Evolutionary conservation across 768 basidiomycete genomes (phyloP), one percentile per base, ranked within the genome.

Genomic region (Boletus pseudo-olivaceus): DNA sequence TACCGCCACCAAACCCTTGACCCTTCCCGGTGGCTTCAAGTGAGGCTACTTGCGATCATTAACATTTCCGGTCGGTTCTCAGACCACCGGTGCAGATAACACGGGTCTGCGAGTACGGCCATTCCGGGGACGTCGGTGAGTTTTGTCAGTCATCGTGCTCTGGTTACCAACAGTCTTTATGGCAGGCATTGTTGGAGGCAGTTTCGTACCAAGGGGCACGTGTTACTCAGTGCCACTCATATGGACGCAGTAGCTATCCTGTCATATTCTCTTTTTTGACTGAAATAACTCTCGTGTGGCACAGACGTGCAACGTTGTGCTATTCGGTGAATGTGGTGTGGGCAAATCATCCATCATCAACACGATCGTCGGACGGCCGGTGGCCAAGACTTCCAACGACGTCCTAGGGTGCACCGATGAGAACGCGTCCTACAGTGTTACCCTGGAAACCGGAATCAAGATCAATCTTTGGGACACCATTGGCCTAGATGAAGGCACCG

Each of bases 291-390:
- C 44, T 19, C 17, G 7, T 30, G 45, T 32, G 19, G 19, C 14
- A 30, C 52, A 63, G 49, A 23, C 47, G 26, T 64, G 59, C 34
- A 78, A 74, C 48, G 46, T 76, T 15, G 65, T 77, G 30, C 23
- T 78, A 3, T 75, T 76, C 33, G 62, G 65, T 51, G 62, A 67
- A 58, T 61, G 63, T 39, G 62, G 65, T 44, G 65, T 73, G 47
- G 71, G 72, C 19, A 77, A 78, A 60, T 76, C 75, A 27, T 74
- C 73, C 15, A 58, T 75, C 50, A 64, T 76, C 53, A 78, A 77
- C 51, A 60, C 70, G 61, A 48, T 77, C 40, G 52, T 56, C 7
- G 69, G 67, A 27, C 19, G 42, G 3, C 48, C 63, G 0, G 43
- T 57, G 9, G 74, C 73, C 8, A 49, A 42, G 1, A 63, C 63